Evolutionary conservation across 176 grass and related monocot genomes (phyloP), one percentile per base, ranked within the genome.

Genomic region (Hsuehochloa calcarea): DNA sequence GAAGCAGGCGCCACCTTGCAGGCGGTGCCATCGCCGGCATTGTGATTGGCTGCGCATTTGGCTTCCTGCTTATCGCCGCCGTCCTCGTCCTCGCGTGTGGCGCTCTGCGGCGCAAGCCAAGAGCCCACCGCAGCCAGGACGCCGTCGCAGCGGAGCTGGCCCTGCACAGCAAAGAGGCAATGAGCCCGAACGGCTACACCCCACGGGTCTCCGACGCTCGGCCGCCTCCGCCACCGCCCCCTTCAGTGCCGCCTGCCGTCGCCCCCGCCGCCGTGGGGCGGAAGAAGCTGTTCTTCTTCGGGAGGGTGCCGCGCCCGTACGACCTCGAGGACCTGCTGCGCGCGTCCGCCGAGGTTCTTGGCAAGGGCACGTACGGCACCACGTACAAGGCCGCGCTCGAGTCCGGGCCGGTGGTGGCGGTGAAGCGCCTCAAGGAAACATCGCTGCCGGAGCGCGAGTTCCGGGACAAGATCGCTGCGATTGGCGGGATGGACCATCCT

Each of bases 331-430:
- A 94, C 82, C 87, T 97, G 38, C 89, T 97, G 19, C 88, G 90
- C 65, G 87, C 94, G 77, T 94, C 94, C 20, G 92, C 94, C 3
- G 94, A 97, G 94, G 92, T 97, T 0, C 92, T 97, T 0, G 94
- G 94, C 13, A 97, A 94, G 87, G 94, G 94, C 71, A 91, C 87
- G 29, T 92, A 89, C 70, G 94, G 94, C 8, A 97, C 94, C 14
- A 97, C 94, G 29, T 97, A 97, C 88, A 97, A 94, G 81, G 92
- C 92, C 11, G 86, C 86, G 78, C 82, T 94, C 35, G 90, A 92
- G 43, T 83, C 83, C 22, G 85, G 84, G 10, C 70, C 86, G 13
- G 87, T 86, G 23, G 90, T 94, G 64, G 92, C 85, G 0, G 92
- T 97, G 65, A 94, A 97, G 61, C 89, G 92, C 3, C 85, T 97